Evolutionary conservation across 1,284 basidiomycete genomes (phyloP).

Genomic region (Cryptococcus neoformans): DNA sequence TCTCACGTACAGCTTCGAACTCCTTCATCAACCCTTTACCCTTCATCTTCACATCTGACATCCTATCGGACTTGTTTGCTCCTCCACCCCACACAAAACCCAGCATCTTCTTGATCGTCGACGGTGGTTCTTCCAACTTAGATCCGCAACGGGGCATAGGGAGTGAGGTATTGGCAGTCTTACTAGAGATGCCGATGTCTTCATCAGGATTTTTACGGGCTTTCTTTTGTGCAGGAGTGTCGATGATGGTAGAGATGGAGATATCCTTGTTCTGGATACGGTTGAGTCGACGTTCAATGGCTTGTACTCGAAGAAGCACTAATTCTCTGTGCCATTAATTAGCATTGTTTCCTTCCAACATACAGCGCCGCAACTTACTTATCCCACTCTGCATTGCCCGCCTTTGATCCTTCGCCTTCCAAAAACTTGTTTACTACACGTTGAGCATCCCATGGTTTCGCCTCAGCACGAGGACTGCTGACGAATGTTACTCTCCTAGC

Average conservation of each 20-base stretch:
- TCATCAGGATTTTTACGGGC: not conserved
- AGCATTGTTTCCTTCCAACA: not conserved
- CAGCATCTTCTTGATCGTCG: conserved; percentile 24
- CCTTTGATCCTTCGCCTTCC: conserved; percentile 60
- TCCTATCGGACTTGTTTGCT: not conserved
- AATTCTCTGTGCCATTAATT: conserved; percentile 14
- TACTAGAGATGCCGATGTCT: not conserved
- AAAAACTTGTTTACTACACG: conserved; percentile 70
- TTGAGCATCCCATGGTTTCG: conserved; percentile 70
- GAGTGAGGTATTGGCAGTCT: conserved; percentile 1
- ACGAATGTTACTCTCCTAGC: conserved; percentile 19
- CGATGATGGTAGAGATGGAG: not conserved
- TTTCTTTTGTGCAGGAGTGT: conserved; percentile 6
- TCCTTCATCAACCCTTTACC: conserved; percentile 1
- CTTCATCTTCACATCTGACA: not conserved
- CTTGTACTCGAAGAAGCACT: conserved; percentile 27
- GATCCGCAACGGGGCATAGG: not conserved
- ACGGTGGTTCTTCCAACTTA: conserved; percentile 14
- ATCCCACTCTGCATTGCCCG: conserved; percentile 44
- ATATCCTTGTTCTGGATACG: not conserved
- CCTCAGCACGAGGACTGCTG: conserved; percentile 19
- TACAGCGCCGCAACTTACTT: conserved; percentile 17
- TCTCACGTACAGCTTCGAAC: conserved; percentile 1
- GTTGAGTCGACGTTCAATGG: conserved; percentile 26
- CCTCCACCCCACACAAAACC: conserved; percentile 16